phyloP scores from a whole-genome alignment of 1,284 basidiomycete genomes.

The Phlebopus sp. region DNA sequence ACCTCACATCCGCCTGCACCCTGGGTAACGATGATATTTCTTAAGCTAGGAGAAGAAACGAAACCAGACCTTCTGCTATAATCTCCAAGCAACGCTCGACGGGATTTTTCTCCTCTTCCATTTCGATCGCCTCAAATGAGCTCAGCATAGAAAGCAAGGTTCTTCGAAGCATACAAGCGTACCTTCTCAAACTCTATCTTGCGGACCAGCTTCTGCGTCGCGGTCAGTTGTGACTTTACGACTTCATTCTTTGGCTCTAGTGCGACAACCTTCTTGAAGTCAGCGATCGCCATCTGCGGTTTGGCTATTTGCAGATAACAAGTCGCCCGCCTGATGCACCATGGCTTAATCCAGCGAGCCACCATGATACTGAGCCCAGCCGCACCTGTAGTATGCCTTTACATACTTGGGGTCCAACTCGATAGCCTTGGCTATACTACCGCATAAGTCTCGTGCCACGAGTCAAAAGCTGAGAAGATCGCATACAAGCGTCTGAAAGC shows the following conservation, averaged over 20 bases:
- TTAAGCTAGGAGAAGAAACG: not conserved
- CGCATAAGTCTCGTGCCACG: conserved; percentile 17
- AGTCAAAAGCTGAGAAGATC: conserved; percentile 1
- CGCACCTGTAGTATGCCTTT: conserved; percentile 85
- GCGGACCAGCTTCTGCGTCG: conserved; percentile 88
- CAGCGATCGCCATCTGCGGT: conserved; percentile 78
- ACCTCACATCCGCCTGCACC: conserved; percentile 66
- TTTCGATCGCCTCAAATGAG: conserved; percentile 74
- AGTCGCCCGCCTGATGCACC: conserved; percentile 69
- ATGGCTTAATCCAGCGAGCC: conserved; percentile 5
- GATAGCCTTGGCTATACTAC: conserved; percentile 73
- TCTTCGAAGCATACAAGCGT: conserved; percentile 12
- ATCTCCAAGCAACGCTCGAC: conserved; percentile 74
- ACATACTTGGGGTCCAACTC: conserved; percentile 87
- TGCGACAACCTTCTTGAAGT: conserved; percentile 84
- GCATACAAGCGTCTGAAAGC: conserved; percentile 71
- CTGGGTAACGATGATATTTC: conserved; percentile 5
- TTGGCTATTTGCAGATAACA: conserved; percentile 90
- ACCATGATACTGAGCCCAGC: not conserved
- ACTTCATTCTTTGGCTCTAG: conserved; percentile 87
- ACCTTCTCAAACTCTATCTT: conserved; percentile 90
- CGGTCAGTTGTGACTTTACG: conserved; percentile 78
- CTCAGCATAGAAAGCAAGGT: conserved; percentile 1
- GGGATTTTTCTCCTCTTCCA: conserved; percentile 81
- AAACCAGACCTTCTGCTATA: conserved; percentile 66